These are phyloP conservation scores for Jasminum sambac DNA, from an alignment of 257 asterid genomes.

Conservation along the genomic window DNA sequence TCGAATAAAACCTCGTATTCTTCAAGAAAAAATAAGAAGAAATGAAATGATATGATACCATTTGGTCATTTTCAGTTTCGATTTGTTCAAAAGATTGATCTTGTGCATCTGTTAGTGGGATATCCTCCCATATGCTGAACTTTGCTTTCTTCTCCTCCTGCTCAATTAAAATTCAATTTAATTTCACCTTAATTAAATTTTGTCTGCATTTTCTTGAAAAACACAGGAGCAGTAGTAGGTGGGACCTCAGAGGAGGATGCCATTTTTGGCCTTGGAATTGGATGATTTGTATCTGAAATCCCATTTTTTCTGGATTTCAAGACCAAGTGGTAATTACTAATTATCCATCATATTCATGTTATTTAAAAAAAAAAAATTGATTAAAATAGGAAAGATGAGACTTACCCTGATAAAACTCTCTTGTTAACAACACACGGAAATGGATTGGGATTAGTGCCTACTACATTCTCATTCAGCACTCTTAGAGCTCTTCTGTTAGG, in stretches of 20 bases:
- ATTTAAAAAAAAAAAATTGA: background rate
- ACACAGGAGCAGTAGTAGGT: constrained; percentile 39
- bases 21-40: background rate
- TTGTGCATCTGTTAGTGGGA: constrained; percentile 47
- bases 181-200: background rate
- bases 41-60: constrained; percentile 35
- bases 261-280: constrained; percentile 57
- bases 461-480: constrained; percentile 59
- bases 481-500: constrained; percentile 60
- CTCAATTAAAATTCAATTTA: background rate
- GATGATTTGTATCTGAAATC: constrained; percentile 44
- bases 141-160: constrained; percentile 54
- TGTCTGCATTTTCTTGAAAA: background rate
- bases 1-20: background rate
- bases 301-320: constrained; percentile 54
- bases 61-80: constrained; percentile 47
- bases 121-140: constrained; percentile 60
- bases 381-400: constrained; percentile 20
- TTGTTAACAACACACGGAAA: constrained; percentile 52
- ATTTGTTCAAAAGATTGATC: constrained; percentile 55
- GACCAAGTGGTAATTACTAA: background rate
- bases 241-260: constrained; percentile 44
- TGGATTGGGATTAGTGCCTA: constrained; percentile 30
- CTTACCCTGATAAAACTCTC: constrained; percentile 68
- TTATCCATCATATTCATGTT: background rate